Base-by-base conservation (phyloP, 441 rosid species). In the Lepidium campestre region DNA sequence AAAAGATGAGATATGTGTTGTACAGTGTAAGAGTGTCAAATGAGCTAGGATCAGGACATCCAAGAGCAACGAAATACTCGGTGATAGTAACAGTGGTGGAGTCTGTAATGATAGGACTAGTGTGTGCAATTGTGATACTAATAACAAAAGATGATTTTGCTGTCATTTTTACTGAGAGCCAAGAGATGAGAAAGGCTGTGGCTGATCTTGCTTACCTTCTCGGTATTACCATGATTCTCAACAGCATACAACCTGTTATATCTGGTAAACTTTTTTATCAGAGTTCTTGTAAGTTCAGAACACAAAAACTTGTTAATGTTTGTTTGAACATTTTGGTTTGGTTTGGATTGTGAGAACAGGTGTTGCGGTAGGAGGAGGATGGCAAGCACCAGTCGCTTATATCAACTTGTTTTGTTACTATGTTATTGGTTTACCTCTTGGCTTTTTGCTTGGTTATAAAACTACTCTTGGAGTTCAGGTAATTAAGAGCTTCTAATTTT, bases 341-440 rank as follows among this genome's bases (percentile, higher is more conserved):
- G 6, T 50, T 22, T 17, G 34, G 47, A 22, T 7, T 40, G 34
- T 7, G 34, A 29, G 67, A 31, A 74, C 78, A 89, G 94, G 96
- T 46, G 94, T 91, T 52, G 96, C 91, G 11, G 96, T 87, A 1
- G 98, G 96, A 65, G 98, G 96, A 71, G 97, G 96, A 31, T 91
- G 97, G 96, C 93, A 91, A 80, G 96, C 87, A 53, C 57, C 81
- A 57, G 96, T 89, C 55, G 98, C 98, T 57, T 89, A 85, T 34
- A 85, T 86, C 41, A 91, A 89, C 78, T 77, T 87, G 84, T 86
- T 89, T 52, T 87, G 90, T 66, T 91, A 86, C 63, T 89, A 85
- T 35, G 23, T 75, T 0, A 18, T 87, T 20, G 98, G 93, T 17
- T 87, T 91, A 8, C 96, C 93, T 61, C 82, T 89, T 22, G 95